Conservation (phyloP, 805 yeast genomes). For the Lipomyces spencermartinsiae region DNA sequence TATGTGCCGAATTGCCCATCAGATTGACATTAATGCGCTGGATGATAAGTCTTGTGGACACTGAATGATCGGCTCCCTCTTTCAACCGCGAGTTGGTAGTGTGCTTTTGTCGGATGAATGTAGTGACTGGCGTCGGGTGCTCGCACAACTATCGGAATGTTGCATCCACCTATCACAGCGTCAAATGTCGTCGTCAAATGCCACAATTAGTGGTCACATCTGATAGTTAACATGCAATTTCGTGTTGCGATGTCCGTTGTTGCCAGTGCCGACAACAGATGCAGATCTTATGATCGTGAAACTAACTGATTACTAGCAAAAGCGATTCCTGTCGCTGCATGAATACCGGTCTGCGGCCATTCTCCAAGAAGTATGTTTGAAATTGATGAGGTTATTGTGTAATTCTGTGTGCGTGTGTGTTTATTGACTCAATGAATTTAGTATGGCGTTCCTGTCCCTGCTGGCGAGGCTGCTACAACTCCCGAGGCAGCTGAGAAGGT, state of each 20-base stretch:
- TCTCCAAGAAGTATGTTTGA: constrained; percentile 53
- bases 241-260: not conserved
- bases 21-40: not conserved
- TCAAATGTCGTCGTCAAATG: not conserved
- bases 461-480: constrained; percentile 88
- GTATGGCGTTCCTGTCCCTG: constrained; percentile 90
- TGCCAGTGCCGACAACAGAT: not conserved
- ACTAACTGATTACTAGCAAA: constrained; percentile 37
- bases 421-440: constrained; percentile 37
- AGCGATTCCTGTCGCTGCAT: constrained; percentile 86
- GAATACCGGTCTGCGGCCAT: constrained; percentile 95
- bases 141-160: not conserved
- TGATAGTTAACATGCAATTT: not conserved
- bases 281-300: not conserved
- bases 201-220: not conserved
- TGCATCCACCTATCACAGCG: not conserved
- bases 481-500: constrained; percentile 85
- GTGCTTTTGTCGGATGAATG: not conserved
- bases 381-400: not conserved
- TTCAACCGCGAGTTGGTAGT: not conserved
- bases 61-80: not conserved
- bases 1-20: not conserved
- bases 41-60: not conserved
- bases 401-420: not conserved
- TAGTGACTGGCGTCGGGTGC: not conserved